Evolutionary conservation across 345 rosid species (phyloP), one percentile per base, ranked within the genome.

Genomic region (Acer saccharum): DNA sequence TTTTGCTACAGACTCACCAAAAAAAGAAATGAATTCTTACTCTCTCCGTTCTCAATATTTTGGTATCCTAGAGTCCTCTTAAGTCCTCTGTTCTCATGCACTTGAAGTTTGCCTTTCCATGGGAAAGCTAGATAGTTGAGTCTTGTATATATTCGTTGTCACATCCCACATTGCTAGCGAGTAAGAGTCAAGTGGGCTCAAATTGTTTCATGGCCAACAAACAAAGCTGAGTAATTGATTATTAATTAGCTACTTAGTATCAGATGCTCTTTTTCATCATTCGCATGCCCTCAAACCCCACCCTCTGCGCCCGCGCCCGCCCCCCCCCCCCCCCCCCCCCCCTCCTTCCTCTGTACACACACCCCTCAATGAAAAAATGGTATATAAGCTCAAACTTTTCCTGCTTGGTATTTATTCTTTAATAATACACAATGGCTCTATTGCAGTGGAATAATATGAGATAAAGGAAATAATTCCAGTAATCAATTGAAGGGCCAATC

Each of bases 401-500:
- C n/a, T 18, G 20, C 25, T 20, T 60, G 4, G 64, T 18, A 18
- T 60, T 58, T 10, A 60, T 60, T 7, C 58, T 4, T 60, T 18
- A 60, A 60, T 21, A 20, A 60, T 7, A 60, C 10, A 60, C 6
- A 18, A 60, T 60, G 10, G 64, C 64, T 60, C 64, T 4, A 20
- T 18, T 58, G 27, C 27, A 60, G 12, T 9, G 27, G 11, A 20
- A 60, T n/a, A 6, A 60, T 20, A 60, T 60, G 39, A 35, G 39
- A 35, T 4, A 57, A 57, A 57, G 62, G n/a, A 57, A 57, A 20
- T 7, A 57, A 57, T 57, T 57, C 27, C 58, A 54, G 27, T 60
- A n/a, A 20, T 60, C 27, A n/a, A 21, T 60, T 60, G 64, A 7
- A 12, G 27, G 64, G 64, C 57, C 78, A 65, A 65, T 44, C 73